Evolutionary conservation across 345 rosid genomes (phyloP), one percentile per base, ranked within the genome.

Genomic region (Rhodomyrtus tomentosa): DNA sequence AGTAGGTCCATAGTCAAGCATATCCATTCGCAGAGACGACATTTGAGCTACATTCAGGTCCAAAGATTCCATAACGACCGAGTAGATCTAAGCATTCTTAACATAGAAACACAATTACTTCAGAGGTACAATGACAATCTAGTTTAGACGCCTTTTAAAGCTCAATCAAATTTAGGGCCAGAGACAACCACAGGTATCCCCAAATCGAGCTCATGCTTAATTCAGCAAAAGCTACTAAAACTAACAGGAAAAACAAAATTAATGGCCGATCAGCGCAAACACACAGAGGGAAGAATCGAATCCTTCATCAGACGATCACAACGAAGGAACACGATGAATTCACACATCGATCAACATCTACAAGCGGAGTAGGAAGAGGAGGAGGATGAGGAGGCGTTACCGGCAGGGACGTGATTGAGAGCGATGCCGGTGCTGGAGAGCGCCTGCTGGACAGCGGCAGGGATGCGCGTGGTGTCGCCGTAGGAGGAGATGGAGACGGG

Each of bases 371-470:
- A 22, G 13, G 21, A 20, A 38, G 3, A 1, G 14, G 12, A 0
- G 8, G 1, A n/a, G n/a, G n/a, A n/a, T n/a, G 68, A 36, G 22
- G 12, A 0, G 8, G 1, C 1, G 16, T 53, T 80, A 90, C 92
- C 92, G 36, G 91, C 89, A 38, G 92, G 92, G 81, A 91, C 91
- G 54, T 91, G 91, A 45, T 91, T 89, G 81, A 91, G 90, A 5
- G 88, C 82, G 84, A 89, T 86, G 81, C 91, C 91, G 25, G 90
- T 89, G 68, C 89, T 89, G 50, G 89, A 87, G 52, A 91, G 91
- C 24, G 92, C 90, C n/a, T 85, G 89, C 85, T 91, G 91, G 48
- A 88, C 89, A 40, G 87, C 29, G 9, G 91, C 52, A 22, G 88
- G 84, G 73, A 91, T 89, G 36, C 87, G 56, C 15, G 88, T 84